phyloP scores from a whole-genome alignment of 345 rosid genomes.

The Citrus inodora region DNA sequence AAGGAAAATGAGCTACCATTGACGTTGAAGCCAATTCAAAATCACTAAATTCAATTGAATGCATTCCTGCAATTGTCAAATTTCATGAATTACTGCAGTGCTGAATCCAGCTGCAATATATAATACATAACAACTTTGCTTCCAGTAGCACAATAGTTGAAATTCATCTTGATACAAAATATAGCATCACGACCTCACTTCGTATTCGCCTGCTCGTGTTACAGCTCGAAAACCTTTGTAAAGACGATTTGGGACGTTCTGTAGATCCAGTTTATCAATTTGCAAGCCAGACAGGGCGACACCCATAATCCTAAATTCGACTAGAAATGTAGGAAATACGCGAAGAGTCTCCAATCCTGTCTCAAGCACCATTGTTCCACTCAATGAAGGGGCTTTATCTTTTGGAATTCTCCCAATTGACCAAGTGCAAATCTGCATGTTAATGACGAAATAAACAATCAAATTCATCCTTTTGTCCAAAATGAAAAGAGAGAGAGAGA shows the following conservation, averaged over 20 bases:
- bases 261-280: conserved; percentile 70
- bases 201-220: conserved; percentile 76
- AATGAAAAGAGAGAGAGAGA: not conserved
- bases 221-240: conserved; percentile 91
- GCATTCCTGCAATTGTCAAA: not conserved
- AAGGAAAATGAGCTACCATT: not conserved
- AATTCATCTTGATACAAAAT: not conserved
- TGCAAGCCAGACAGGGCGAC: conserved; percentile 83
- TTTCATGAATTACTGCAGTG: not conserved
- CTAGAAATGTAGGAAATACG: conserved; percentile 72
- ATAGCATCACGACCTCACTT: conserved; percentile 61
- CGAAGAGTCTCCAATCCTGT: conserved; percentile 64
- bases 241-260: conserved; percentile 59
- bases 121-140: not conserved
- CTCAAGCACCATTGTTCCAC: conserved; percentile 63
- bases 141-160: not conserved
- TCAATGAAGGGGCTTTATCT: conserved; percentile 77
- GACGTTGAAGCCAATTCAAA: not conserved
- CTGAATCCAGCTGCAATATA: not conserved
- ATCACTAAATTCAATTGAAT: not conserved
- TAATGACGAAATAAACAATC: conserved; percentile 1
- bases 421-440: conserved; percentile 75
- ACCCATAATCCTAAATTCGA: conserved; percentile 84
- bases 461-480: not conserved
- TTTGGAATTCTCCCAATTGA: conserved; percentile 80